Evolutionary conservation across 768 basidiomycete genomes (phyloP).

Genomic region (Rossbeevera mucosa): DNA sequence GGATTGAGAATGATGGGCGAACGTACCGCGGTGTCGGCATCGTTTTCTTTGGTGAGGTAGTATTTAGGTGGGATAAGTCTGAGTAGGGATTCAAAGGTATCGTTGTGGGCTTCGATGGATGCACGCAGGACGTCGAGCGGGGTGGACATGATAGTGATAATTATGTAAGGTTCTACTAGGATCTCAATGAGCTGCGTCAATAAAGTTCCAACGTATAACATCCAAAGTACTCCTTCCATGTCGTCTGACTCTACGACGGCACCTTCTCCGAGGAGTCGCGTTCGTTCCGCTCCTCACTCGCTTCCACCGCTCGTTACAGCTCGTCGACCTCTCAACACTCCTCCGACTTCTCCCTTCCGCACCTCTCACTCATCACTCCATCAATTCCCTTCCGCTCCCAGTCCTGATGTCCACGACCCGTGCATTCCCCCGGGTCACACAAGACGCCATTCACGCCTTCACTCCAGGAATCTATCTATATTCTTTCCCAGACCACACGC

Average conservation of each 20-base stretch:
- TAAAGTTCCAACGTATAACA: too few relatives aligned
- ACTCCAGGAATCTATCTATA: constrained; percentile 87
- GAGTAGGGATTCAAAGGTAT: background rate
- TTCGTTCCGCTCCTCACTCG: constrained; percentile 23
- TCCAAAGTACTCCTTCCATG: too few relatives aligned
- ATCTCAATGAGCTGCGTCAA: too few relatives aligned
- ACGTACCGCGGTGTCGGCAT: constrained; percentile 13
- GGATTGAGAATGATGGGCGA: background rate
- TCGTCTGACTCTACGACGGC: background rate
- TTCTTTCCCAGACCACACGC: constrained; percentile 76
- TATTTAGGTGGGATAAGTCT: background rate
- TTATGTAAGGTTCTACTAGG: too few relatives aligned
- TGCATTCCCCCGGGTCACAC: constrained; percentile 24
- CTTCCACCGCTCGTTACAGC: constrained; percentile 23
- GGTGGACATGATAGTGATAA: background rate
- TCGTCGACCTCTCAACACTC: constrained; percentile 24
- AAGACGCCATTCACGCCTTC: constrained; percentile 65
- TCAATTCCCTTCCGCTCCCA: constrained; percentile 19
- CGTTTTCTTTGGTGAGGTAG: background rate
- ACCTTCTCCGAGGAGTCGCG: constrained; percentile 23
- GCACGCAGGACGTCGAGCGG: background rate
- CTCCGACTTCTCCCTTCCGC: constrained; percentile 32
- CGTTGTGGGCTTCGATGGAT: background rate
- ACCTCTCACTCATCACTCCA: constrained; percentile 24
- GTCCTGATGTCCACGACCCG: constrained; percentile 17